Evolutionary conservation across 768 basidiomycete genomes (phyloP).

Genomic region (Suillus weaverae): DNA sequence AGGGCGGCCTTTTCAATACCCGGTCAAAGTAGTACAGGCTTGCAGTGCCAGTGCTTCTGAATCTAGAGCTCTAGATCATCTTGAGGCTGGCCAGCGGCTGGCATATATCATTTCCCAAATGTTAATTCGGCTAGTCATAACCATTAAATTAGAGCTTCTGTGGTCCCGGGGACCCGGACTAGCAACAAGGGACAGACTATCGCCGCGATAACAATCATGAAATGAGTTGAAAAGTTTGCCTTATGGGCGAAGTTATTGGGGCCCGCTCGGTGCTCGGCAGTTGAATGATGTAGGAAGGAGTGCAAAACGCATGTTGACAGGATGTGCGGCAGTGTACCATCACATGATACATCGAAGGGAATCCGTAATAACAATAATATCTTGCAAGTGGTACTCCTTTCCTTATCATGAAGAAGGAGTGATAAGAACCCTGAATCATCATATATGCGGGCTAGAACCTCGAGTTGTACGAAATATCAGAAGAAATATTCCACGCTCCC

Average conservation of each 20-base stretch:
- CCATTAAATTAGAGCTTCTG: background rate
- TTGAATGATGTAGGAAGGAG: background rate
- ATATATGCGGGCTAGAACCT: background rate
- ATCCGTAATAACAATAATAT: background rate
- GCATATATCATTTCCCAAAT: background rate
- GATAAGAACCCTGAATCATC: slow-evolving; percentile 5
- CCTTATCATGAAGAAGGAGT: slow-evolving; percentile 4
- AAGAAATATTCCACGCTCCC: background rate
- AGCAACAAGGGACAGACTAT: background rate
- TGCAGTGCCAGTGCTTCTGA: background rate
- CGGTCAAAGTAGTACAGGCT: background rate
- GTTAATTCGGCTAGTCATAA: background rate
- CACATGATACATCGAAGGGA: background rate
- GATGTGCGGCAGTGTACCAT: background rate
- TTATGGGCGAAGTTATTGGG: background rate
- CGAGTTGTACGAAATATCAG: background rate
- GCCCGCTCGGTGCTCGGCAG: background rate
- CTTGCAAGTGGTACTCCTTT: background rate
- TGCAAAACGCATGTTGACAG: background rate
- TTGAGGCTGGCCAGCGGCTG: background rate
- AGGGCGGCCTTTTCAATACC: background rate
- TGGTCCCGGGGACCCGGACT: background rate
- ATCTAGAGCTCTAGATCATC: background rate
- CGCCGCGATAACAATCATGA: background rate
- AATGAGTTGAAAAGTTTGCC: background rate